phyloP scores from a whole-genome alignment of 2,329 filamentous ascomycete species.

The Aureobasidium sp. region DNA sequence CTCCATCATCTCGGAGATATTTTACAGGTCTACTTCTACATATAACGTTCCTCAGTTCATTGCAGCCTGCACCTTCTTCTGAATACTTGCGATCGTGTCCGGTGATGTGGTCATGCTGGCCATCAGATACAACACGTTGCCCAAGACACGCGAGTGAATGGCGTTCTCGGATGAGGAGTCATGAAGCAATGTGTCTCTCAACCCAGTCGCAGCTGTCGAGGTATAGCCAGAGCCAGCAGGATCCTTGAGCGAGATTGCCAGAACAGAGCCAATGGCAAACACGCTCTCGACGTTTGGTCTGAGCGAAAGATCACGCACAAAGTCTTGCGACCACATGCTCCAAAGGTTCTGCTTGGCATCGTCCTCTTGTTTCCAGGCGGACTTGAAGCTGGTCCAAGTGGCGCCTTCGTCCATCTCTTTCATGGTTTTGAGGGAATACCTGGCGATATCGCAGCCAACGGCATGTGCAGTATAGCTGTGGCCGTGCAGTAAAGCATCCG shows the following conservation, averaged over 20 bases:
- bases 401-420: constrained; percentile 47
- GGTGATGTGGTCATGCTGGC: constrained; percentile 43
- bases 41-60: constrained; percentile 17
- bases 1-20: not conserved
- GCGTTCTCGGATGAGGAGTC: constrained; percentile 30
- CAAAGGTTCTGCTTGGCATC: constrained; percentile 36
- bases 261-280: constrained; percentile 66
- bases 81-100: constrained; percentile 35
- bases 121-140: constrained; percentile 56
- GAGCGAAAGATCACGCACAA: constrained; percentile 53
- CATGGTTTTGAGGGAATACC: constrained; percentile 57
- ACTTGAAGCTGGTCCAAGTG: constrained; percentile 49
- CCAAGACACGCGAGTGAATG: constrained; percentile 52
- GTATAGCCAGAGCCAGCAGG: constrained; percentile 43
- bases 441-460: constrained; percentile 69
- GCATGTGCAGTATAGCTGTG: constrained; percentile 84
- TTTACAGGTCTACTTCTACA: not conserved
- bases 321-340: constrained; percentile 61
- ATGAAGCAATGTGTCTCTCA: constrained; percentile 43
- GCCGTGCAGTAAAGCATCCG: constrained; percentile 70
- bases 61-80: constrained; percentile 32
- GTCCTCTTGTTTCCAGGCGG: constrained; percentile 35
- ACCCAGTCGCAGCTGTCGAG: constrained; percentile 45
- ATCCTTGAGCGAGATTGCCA: constrained; percentile 55
- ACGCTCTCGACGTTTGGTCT: constrained; percentile 51